A percentile compares a stretch with the other conserved stretches of the same genome.
These are phyloP conservation scores for Iberis pinnata DNA, from an alignment of 345 rosid species.

Conservation along the genomic window DNA sequence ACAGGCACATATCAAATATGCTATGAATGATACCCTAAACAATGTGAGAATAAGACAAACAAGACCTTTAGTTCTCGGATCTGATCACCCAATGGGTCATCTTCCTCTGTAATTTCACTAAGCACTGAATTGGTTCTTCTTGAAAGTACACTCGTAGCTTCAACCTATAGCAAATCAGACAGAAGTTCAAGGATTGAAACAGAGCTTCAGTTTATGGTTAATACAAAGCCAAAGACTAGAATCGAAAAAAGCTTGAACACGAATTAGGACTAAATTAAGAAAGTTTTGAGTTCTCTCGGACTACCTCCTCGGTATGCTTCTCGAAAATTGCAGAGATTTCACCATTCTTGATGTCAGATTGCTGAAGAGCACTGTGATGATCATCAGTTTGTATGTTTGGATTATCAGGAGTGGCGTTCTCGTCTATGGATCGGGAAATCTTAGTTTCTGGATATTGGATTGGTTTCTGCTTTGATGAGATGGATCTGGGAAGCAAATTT, in stretches of 20 bases:
- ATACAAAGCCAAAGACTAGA: background rate
- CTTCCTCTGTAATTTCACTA: conserved; percentile 77
- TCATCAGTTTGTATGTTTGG: conserved; percentile 32
- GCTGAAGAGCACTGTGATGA: too few species aligned
- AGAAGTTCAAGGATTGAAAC: too few species aligned
- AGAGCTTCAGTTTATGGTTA: too few species aligned
- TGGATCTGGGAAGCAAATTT: conserved; percentile 58
- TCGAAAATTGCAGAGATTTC: too few species aligned
- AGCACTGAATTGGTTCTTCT: conserved; percentile 52
- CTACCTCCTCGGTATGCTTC: conserved; percentile 12
- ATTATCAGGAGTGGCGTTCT: conserved; percentile 58
- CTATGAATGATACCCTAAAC: too few species aligned
- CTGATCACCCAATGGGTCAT: conserved; percentile 78
- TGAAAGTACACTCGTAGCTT: conserved; percentile 45
- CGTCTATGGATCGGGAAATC: conserved; percentile 33
- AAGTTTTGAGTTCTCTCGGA: background rate
- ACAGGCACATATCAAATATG: background rate
- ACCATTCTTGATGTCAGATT: too few species aligned
- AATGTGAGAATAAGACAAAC: background rate
- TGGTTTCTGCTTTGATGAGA: conserved; percentile 41
- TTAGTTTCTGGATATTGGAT: conserved; percentile 14
- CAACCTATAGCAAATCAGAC: conserved; percentile 47
- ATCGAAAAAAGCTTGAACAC: background rate
- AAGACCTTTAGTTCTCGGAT: conserved; percentile 75
- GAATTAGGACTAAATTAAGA: background rate